Evolutionary conservation across 2,329 filamentous ascomycete species (phyloP).

Genomic region (Talaromyces sp.): DNA sequence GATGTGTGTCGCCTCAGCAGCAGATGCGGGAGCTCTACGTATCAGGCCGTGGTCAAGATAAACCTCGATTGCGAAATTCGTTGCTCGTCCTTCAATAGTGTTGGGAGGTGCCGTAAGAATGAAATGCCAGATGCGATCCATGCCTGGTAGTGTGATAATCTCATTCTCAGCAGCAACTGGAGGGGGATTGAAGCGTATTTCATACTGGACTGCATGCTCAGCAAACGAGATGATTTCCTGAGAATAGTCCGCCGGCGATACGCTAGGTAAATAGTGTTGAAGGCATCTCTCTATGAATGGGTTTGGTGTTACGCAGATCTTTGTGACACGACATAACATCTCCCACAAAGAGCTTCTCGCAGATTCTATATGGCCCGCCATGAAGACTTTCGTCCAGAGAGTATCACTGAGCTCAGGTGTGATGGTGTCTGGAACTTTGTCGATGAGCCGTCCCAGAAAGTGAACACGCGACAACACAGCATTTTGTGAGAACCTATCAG

Average conservation of each 20-base stretch:
- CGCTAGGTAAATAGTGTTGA: slow-evolving; percentile 38
- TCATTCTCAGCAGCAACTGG: slow-evolving; percentile 40
- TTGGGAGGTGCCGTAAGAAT: slow-evolving; percentile 65
- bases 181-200: slow-evolving; percentile 57
- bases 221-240: slow-evolving; percentile 42
- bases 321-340: slow-evolving; percentile 51
- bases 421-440: slow-evolving; percentile 60
- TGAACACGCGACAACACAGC: slow-evolving; percentile 54
- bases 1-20: slow-evolving; percentile 60
- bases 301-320: slow-evolving; percentile 30
- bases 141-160: slow-evolving; percentile 46
- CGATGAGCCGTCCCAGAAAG: slow-evolving; percentile 58
- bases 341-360: slow-evolving; percentile 69
- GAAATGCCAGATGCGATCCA: slow-evolving; percentile 79
- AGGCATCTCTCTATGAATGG: slow-evolving; percentile 45
- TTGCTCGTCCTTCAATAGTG: slow-evolving; percentile 65
- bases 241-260: slow-evolving; percentile 39
- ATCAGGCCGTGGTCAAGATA: slow-evolving; percentile 59
- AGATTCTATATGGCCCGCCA: slow-evolving; percentile 55
- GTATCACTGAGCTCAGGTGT: slow-evolving; percentile 57
- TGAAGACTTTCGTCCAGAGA: slow-evolving; percentile 72
- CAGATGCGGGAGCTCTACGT: slow-evolving; percentile 41
- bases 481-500: slow-evolving; percentile 38
- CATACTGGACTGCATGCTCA: slow-evolving; percentile 41
- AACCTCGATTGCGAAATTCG: slow-evolving; percentile 66